Percentiles rank a stretch among this genome's conserved stretches.
These are phyloP conservation scores for Boletus vinaceobasis DNA, from an alignment of 768 basidiomycete species.

Conservation along the genomic window DNA sequence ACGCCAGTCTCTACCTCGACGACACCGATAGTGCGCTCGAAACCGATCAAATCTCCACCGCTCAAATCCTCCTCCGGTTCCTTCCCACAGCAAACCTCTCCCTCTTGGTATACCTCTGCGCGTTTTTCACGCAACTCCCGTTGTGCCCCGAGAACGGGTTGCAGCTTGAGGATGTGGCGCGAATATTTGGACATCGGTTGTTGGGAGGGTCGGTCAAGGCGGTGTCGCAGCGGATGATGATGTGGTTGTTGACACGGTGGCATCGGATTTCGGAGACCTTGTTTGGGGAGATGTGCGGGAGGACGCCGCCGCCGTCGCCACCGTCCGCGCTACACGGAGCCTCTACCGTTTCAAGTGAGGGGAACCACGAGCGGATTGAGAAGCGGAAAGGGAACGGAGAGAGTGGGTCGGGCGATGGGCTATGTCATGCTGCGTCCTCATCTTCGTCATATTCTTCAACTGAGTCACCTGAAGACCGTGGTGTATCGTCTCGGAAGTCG, in stretches of 20 bases:
- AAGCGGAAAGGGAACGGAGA: conserved; percentile 15
- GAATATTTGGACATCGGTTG: conserved; percentile 44
- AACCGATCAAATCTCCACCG: conserved; percentile 34
- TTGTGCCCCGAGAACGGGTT: conserved; percentile 49
- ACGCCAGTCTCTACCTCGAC: conserved; percentile 14
- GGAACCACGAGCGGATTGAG: conserved; percentile 6
- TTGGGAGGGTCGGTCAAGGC: conserved; percentile 32
- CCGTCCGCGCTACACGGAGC: neutral
- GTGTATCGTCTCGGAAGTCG: conserved; percentile 3
- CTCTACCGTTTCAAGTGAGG: neutral
- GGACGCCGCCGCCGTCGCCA: conserved; percentile 15
- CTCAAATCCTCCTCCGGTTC: conserved; percentile 50
- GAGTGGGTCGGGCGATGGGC: neutral
- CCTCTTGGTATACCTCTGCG: conserved; percentile 43
- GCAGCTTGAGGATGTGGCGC: conserved; percentile 42
- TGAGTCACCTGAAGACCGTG: conserved; percentile 11
- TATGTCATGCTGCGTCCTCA: neutral
- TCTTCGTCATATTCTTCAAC: conserved; percentile 13
- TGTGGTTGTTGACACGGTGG: conserved; percentile 33
- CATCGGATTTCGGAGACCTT: conserved; percentile 23
- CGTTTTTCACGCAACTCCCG: conserved; percentile 51
- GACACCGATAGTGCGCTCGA: conserved; percentile 27
- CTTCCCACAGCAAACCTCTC: conserved; percentile 40
- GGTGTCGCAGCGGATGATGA: conserved; percentile 29
- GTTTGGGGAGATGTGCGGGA: conserved; percentile 26